These are phyloP conservation scores for Stenogyne calaminthoides DNA, from an alignment of 305 asterid genomes.

Conservation along the genomic window DNA sequence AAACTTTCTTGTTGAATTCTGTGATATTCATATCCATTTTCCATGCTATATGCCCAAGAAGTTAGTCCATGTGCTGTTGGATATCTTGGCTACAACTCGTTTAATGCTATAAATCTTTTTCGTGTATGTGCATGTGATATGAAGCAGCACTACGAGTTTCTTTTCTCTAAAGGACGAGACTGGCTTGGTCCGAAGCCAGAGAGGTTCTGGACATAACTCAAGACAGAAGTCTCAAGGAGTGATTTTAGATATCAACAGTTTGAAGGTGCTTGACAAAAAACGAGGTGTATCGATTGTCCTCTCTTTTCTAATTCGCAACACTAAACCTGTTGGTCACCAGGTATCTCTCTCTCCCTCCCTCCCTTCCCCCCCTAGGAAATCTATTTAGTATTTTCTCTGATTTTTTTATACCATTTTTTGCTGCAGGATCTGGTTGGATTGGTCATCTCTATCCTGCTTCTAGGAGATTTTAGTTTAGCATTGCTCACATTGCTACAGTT, in stretches of 20 bases:
- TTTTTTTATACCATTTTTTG: neutral
- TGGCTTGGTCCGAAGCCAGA: constrained; percentile 34
- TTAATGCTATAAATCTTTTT: neutral
- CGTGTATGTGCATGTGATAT: neutral
- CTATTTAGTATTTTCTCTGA: neutral
- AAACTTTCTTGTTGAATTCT: neutral
- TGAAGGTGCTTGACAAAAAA: constrained; percentile 63
- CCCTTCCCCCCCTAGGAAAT: neutral
- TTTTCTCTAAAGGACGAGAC: constrained; percentile 41
- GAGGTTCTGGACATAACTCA: constrained; percentile 38
- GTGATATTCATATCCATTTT: neutral
- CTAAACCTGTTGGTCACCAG: constrained; percentile 85
- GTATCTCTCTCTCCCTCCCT: constrained; percentile 32
- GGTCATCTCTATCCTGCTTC: constrained; percentile 75
- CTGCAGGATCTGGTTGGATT: constrained; percentile 91
- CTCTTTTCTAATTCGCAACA: constrained; percentile 67
- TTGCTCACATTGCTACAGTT: constrained; percentile 84
- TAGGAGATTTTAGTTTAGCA: constrained; percentile 84
- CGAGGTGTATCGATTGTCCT: constrained; percentile 56
- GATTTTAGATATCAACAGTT: constrained; percentile 52
- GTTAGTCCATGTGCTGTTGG: neutral
- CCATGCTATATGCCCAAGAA: neutral
- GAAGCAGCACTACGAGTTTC: constrained; percentile 39
- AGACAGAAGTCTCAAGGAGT: constrained; percentile 50
- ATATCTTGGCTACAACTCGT: neutral